Evolutionary conservation across 352 stramenopile genomes (phyloP).

Genomic region (Globisporangium echinulatum): DNA sequence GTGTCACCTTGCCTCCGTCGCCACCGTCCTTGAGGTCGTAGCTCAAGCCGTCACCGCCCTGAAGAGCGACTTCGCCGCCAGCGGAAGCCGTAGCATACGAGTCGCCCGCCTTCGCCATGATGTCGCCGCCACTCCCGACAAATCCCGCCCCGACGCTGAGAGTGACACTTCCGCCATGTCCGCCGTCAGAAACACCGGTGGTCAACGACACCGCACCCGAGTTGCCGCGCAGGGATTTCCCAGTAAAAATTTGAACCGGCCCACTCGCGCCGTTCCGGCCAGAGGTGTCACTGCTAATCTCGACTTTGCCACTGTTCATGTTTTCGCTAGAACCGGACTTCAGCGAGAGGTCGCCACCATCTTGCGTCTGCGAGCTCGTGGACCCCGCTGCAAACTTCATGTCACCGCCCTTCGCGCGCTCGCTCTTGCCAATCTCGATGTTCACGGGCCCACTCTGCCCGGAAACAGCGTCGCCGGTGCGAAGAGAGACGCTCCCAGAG

Average conservation of each 20-base stretch:
- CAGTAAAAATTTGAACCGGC: constrained; percentile 56
- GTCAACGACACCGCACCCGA: constrained; percentile 61
- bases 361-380: constrained; percentile 24
- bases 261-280: constrained; percentile 74
- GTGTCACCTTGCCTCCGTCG: constrained; percentile 54
- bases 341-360: constrained; percentile 76
- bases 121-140: constrained; percentile 52
- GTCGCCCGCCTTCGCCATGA: constrained; percentile 65
- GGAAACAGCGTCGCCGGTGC: constrained; percentile 48
- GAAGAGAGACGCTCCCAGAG: constrained; percentile 50
- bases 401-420: constrained; percentile 49
- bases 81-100: constrained; percentile 25
- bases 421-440: constrained; percentile 53
- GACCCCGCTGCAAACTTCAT: constrained; percentile 67
- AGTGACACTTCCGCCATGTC: constrained; percentile 60
- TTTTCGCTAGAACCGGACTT: constrained; percentile 60
- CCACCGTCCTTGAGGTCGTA: constrained; percentile 51
- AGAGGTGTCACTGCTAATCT: constrained; percentile 64
- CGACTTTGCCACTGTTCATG: constrained; percentile 74
- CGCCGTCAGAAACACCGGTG: constrained; percentile 57
- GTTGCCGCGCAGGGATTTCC: constrained; percentile 40
- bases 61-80: constrained; percentile 44
- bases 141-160: constrained; percentile 50
- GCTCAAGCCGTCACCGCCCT: constrained; percentile 33
- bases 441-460: constrained; percentile 34